phyloP scores from a whole-genome alignment of 2,329 filamentous ascomycete species.

The Didymella exigua region DNA sequence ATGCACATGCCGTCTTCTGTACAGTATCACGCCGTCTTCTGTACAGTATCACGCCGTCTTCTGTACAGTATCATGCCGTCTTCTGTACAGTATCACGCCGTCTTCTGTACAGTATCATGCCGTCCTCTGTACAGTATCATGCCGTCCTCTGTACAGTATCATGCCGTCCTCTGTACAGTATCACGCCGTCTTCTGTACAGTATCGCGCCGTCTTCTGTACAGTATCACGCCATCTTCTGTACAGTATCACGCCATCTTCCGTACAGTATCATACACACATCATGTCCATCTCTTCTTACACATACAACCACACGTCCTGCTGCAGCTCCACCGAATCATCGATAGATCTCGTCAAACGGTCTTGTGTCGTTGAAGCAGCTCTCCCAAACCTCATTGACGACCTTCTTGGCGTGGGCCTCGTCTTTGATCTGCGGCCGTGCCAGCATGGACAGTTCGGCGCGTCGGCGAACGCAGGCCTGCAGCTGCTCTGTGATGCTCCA shows the following conservation, averaged over 20 bases:
- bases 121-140: slow-evolving; percentile 11
- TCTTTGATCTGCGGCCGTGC: slow-evolving; percentile 81
- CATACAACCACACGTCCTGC: not conserved
- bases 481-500: slow-evolving; percentile 91
- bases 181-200: slow-evolving; percentile 10
- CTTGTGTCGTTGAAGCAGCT: slow-evolving; percentile 93
- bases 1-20: slow-evolving; percentile 13
- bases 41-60: slow-evolving; percentile 10
- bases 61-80: slow-evolving; percentile 9
- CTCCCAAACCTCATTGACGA: slow-evolving; percentile 98
- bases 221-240: slow-evolving; percentile 7
- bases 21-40: slow-evolving; percentile 10
- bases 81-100: slow-evolving; percentile 11
- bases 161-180: slow-evolving; percentile 10
- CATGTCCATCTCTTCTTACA: not conserved
- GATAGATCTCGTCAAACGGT: slow-evolving; percentile 96
- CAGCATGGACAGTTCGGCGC: slow-evolving; percentile 80
- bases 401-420: slow-evolving; percentile 81
- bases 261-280: slow-evolving; percentile 12
- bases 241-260: slow-evolving; percentile 10
- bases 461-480: slow-evolving; percentile 84
- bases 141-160: slow-evolving; percentile 9
- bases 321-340: slow-evolving; percentile 51
- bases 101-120: slow-evolving; percentile 12
- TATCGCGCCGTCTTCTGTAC: slow-evolving; percentile 8